A percentile compares a stretch with the other conserved stretches of the same genome.
Conservation (phyloP, 2,329 filamentous ascomycete species). For the Clarireedia homoeocarpa region DNA sequence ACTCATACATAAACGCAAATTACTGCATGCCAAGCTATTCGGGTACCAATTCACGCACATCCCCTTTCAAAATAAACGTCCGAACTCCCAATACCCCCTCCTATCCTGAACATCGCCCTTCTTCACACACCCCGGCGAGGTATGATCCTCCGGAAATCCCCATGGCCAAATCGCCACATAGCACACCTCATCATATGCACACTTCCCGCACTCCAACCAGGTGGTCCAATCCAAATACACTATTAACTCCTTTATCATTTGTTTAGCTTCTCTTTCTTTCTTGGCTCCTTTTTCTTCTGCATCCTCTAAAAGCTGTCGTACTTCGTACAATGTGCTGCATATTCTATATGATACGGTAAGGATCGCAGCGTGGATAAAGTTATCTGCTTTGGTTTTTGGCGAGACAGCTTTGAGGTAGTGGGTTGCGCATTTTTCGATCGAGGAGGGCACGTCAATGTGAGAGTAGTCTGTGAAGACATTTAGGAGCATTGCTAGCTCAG, state of each 20-base stretch:
- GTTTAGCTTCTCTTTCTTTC: neutral
- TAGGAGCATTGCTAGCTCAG: slow-evolving; percentile 33
- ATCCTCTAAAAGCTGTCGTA: slow-evolving; percentile 13
- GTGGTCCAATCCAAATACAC: slow-evolving; percentile 39
- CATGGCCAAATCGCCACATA: slow-evolving; percentile 57
- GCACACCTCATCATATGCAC: slow-evolving; percentile 46
- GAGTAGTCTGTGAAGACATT: slow-evolving; percentile 39
- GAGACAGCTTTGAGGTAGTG: slow-evolving; percentile 35
- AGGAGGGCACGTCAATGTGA: slow-evolving; percentile 30
- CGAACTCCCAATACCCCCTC: slow-evolving; percentile 5
- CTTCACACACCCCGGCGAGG: slow-evolving; percentile 37
- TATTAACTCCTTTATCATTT: slow-evolving; percentile 2
- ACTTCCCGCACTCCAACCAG: slow-evolving; percentile 49
- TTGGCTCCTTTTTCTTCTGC: neutral
- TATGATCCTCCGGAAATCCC: slow-evolving; percentile 46
- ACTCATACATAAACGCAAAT: no score
- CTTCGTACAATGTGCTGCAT: slow-evolving; percentile 30
- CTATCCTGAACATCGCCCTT: neutral
- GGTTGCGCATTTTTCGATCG: slow-evolving; percentile 39
- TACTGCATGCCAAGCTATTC: no score
- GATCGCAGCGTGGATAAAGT: slow-evolving; percentile 38
- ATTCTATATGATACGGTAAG: slow-evolving; percentile 33
- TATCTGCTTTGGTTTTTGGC: slow-evolving; percentile 35
- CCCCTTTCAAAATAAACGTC: neutral
- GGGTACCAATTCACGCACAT: no score